These are phyloP conservation scores for Lachancea lanzarotensis DNA, from an alignment of 805 yeast genomes.

Conservation along the genomic window DNA sequence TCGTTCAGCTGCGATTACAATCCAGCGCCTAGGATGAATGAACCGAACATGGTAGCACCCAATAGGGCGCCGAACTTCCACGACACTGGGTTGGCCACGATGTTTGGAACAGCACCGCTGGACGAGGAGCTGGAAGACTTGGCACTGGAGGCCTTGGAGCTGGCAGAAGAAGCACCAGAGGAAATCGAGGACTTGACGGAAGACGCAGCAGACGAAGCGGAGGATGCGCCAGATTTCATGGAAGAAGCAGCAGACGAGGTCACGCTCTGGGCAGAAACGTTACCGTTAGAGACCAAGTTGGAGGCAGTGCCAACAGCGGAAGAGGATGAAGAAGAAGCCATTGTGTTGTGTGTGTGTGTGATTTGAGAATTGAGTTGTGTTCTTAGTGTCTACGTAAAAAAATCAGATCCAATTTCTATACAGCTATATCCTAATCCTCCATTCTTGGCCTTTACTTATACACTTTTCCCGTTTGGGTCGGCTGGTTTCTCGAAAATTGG, in stretches of 20 bases:
- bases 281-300: conserved; percentile 2
- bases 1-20: conserved; percentile 19
- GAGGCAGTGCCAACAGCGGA: conserved; percentile 10
- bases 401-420: neutral
- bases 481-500: neutral
- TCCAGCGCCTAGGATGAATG: conserved; percentile 33
- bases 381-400: too few species aligned
- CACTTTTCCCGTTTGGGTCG: neutral
- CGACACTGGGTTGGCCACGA: conserved; percentile 33
- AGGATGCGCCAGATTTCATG: neutral
- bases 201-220: conserved; percentile 6
- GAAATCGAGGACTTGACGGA: conserved; percentile 1
- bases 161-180: conserved; percentile 14
- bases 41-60: conserved; percentile 36
- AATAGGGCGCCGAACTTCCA: conserved; percentile 38
- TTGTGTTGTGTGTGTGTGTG: neutral
- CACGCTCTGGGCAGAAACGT: conserved; percentile 1
- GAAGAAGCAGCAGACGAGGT: neutral
- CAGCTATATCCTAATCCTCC: neutral
- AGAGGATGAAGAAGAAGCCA: conserved; percentile 11
- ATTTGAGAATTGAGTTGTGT: neutral
- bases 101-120: conserved; percentile 29
- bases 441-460: neutral
- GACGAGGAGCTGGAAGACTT: conserved; percentile 8
- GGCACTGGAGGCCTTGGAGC: conserved; percentile 6